Evolutionary conservation across 192 early-diverging fungal species (phyloP).

Genomic region (Cetraspora pellucida): DNA sequence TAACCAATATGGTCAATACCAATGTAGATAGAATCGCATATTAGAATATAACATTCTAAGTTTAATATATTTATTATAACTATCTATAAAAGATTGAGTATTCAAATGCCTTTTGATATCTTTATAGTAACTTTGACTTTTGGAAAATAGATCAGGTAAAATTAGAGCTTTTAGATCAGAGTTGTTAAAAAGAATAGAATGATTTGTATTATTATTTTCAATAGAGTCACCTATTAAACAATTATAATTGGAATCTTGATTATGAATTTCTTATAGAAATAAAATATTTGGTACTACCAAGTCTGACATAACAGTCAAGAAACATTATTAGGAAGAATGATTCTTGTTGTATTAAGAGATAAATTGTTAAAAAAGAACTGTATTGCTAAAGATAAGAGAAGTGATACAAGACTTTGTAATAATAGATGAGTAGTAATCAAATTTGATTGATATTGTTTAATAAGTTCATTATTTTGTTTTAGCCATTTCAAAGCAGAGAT

Average conservation of each 20-base stretch:
- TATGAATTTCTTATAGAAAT: constrained; percentile 6
- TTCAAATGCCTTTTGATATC: no score
- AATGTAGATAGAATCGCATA: no score
- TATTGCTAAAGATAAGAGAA: neutral
- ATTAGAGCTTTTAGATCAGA: no score
- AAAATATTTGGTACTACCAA: neutral
- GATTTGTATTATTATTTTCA: neutral
- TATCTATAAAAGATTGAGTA: no score
- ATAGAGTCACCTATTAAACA: neutral
- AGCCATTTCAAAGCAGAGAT: neutral
- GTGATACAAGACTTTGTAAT: neutral
- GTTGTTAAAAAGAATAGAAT: no score
- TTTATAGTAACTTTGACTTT: no score
- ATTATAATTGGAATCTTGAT: neutral
- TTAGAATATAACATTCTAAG: no score
- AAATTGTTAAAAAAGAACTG: neutral
- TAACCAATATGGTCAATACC: no score
- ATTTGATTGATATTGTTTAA: neutral
- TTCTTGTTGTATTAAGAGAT: neutral
- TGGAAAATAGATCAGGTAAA: no score
- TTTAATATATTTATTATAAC: no score
- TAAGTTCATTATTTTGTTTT: neutral
- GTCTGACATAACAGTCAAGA: neutral
- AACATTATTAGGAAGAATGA: neutral
- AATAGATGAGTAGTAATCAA: neutral